Evolutionary conservation across 495 filamentous ascomycete species (phyloP), one percentile per base, ranked within the genome.

Genomic region (Cercophora sp.): DNA sequence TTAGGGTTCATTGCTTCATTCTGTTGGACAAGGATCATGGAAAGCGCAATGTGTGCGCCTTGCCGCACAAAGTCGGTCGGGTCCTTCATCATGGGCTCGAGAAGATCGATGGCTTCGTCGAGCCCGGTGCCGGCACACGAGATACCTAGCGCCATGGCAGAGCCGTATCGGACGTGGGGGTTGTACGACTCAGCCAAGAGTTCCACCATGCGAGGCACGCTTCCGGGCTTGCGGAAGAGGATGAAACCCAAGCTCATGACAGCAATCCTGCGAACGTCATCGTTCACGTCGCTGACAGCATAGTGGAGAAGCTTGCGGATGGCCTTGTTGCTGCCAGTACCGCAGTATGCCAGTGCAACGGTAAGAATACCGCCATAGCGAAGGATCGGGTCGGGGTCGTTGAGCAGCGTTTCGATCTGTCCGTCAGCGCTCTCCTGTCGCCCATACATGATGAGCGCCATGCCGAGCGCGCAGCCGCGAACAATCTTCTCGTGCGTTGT

Each of bases 51-150:
- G 49, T 97, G 72, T n/a, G 94, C 93, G 58, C 94, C 94, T 66
- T 99, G 94, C 54, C 94, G 84, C 24, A 99, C 94, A 63, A 99
- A 99, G 74, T 99, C 94, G 45, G 89, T 93, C 13, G 94, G 93
- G 64, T 99, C 94, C 76, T 99, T 99, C 70, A 96, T 90, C 94
- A 99, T 97, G 20, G 94, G 94, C 71, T 99, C 94, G 8, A 99
- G 78, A 24, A 99, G 79, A 57, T 97, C 94, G 56, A 96, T 94
- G 2, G 94, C 94, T 70, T 97, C 94, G 55, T 97, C 92, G 22
- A 97, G 73, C 18, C 94, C 94, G 32, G 94, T 99, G 25, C 94
- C 94, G 22, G 94, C 94, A 59, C 94, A 97, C 29, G 94, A 93
- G 59, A 99, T 97, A 70, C 94, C 94, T 11, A 99, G 81, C 13